phyloP scores from a whole-genome alignment of 1,284 basidiomycete genomes.

The Bondarzewia mesenterica region DNA sequence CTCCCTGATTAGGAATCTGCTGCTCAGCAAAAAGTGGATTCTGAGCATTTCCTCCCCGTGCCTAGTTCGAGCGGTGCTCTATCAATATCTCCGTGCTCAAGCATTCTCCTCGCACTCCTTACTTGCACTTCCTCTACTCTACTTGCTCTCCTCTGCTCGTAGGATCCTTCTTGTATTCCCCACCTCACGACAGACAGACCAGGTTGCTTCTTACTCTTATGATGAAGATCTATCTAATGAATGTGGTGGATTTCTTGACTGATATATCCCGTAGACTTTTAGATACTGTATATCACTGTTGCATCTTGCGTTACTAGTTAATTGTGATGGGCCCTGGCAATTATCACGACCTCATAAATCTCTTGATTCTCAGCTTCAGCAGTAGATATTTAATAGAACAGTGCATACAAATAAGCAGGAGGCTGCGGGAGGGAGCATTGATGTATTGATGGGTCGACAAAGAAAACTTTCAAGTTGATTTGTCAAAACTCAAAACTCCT shows the following conservation, averaged over 20 bases:
- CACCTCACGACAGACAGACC: not conserved
- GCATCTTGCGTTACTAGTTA: not conserved
- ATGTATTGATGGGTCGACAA: no score
- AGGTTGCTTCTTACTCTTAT: not conserved
- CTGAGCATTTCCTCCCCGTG: conserved; percentile 54
- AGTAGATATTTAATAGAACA: no score
- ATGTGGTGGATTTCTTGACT: no score
- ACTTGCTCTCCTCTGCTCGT: not conserved
- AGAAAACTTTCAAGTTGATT: no score
- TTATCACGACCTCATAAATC: no score
- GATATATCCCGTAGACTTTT: no score
- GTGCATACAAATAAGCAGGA: no score
- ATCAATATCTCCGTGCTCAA: not conserved
- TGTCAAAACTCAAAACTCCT: no score
- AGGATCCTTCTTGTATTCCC: not conserved
- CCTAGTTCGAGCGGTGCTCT: conserved; percentile 36
- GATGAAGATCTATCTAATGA: no score
- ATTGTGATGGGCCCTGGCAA: no score
- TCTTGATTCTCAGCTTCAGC: no score
- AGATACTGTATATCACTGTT: not conserved
- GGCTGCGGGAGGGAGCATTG: no score
- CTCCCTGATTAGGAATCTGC: conserved; percentile 43
- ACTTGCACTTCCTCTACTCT: not conserved
- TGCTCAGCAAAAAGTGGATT: conserved; percentile 39
- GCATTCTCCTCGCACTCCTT: not conserved